Evolutionary conservation across 192 early-diverging fungal genomes (phyloP).

Genomic region (Mortierella alpina): DNA sequence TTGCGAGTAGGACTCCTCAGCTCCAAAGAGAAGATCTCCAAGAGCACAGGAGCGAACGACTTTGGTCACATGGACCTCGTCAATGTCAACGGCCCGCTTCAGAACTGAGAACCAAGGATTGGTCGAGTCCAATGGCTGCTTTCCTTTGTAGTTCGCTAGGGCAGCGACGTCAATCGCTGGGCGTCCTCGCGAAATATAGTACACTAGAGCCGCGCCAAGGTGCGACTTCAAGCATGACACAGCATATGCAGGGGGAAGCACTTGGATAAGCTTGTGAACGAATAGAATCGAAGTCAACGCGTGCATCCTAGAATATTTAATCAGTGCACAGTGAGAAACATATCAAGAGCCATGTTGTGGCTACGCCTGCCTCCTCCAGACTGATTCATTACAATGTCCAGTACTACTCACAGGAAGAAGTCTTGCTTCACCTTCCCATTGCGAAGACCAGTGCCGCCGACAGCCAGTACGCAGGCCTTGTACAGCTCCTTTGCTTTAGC

Average conservation of each 20-base stretch:
- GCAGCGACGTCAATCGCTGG: constrained; percentile 52
- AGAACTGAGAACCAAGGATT: constrained; percentile 63
- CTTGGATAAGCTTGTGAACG: constrained; percentile 55
- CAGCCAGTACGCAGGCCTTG: constrained; percentile 42
- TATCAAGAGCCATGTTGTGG: too few species aligned
- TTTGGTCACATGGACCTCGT: constrained; percentile 69
- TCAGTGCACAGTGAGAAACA: too few species aligned
- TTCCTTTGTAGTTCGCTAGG: constrained; percentile 32
- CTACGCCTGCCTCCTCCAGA: too few species aligned
- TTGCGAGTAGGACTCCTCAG: constrained; percentile 8
- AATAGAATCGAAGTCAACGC: constrained; percentile 65
- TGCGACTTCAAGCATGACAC: constrained; percentile 58
- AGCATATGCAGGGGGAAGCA: constrained; percentile 53
- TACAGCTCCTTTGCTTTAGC: constrained; percentile 56
- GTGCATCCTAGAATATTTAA: constrained; percentile 52
- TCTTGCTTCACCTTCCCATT: constrained; percentile 56
- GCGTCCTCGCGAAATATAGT: constrained; percentile 57
- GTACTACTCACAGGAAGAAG: constrained; percentile 54
- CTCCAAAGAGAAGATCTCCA: constrained; percentile 56
- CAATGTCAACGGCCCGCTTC: constrained; percentile 52
- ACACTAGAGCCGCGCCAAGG: constrained; percentile 24
- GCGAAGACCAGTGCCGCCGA: constrained; percentile 48
- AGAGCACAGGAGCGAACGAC: constrained; percentile 63
- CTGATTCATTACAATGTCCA: too few species aligned
- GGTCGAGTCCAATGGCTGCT: constrained; percentile 13